A percentile compares a stretch with the other conserved stretches of the same genome.
These are phyloP conservation scores for Lagenidium giganteum DNA, from an alignment of 352 stramenopile genomes.

Conservation along the genomic window DNA sequence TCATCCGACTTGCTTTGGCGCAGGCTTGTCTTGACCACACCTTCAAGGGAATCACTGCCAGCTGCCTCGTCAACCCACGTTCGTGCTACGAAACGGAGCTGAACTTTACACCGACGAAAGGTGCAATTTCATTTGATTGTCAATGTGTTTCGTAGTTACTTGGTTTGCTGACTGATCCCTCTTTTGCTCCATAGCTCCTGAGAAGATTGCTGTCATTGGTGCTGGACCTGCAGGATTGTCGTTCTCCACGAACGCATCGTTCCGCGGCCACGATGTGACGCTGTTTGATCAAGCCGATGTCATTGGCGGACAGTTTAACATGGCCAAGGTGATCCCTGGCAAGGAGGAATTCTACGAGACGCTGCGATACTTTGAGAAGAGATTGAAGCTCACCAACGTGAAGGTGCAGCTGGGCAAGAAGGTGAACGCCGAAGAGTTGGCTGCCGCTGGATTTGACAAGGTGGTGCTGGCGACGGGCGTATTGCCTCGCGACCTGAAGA, in stretches of 20 bases:
- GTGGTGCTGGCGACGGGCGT: slow-evolving; percentile 97
- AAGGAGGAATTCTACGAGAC: slow-evolving; percentile 99
- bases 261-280: slow-evolving; percentile 91
- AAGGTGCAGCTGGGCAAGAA: slow-evolving; percentile 69
- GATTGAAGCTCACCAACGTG: slow-evolving; percentile 82
- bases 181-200: slow-evolving; percentile 14
- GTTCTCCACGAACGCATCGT: slow-evolving; percentile 83
- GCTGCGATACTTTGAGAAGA: slow-evolving; percentile 92
- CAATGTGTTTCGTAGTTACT: background rate
- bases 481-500: slow-evolving; percentile 80
- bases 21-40: slow-evolving; percentile 98
- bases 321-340: slow-evolving; percentile 95
- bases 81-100: slow-evolving; percentile 94
- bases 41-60: slow-evolving; percentile 93
- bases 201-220: slow-evolving; percentile 89
- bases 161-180: slow-evolving; percentile 1
- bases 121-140: background rate
- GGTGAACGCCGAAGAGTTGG: slow-evolving; percentile 46
- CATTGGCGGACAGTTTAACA: slow-evolving; percentile 96
- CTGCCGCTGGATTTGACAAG: slow-evolving; percentile 71
- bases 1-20: no score
- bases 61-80: slow-evolving; percentile 95
- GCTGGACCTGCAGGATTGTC: slow-evolving; percentile 92
- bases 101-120: slow-evolving; percentile 48
- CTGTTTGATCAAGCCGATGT: slow-evolving; percentile 88